Evolutionary conservation across 306 rosid species (phyloP).

Genomic region (Glycine latifolia): DNA sequence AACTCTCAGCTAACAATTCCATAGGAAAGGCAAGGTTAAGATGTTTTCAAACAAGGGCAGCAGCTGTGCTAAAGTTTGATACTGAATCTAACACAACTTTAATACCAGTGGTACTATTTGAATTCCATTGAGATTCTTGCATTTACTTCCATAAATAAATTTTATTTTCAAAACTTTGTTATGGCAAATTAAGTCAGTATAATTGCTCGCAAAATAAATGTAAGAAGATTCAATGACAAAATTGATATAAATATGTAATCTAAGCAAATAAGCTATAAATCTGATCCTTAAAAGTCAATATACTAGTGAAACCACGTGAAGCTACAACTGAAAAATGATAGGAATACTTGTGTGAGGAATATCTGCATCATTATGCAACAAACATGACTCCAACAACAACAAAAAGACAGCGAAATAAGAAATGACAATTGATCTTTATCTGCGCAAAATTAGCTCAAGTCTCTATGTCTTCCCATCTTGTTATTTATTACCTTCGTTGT

Average conservation of each 20-base stretch:
- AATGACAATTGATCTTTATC: neutral
- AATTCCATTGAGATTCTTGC: neutral
- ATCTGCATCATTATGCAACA: neutral
- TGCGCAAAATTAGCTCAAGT: neutral
- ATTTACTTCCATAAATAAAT: no score
- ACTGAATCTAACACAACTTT: neutral
- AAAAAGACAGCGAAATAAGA: neutral
- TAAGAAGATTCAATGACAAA: conserved; percentile 10
- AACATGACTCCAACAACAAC: neutral
- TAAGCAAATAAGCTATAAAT: no score
- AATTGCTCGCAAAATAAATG: conserved; percentile 1
- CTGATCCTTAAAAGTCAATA: no score
- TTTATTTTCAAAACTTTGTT: no score
- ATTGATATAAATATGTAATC: neutral
- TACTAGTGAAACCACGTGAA: neutral
- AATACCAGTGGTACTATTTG: neutral
- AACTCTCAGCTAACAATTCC: neutral
- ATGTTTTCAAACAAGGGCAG: neutral
- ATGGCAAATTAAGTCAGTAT: no score
- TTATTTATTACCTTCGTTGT: neutral
- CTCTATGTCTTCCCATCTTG: neutral
- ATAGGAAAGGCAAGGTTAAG: neutral
- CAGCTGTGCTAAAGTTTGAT: neutral
- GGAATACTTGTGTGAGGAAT: neutral
- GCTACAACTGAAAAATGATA: conserved; percentile 7